Percentiles rank a stretch among this genome's conserved stretches.
Conservation (phyloP, 2,329 filamentous ascomycete species). For the Ceratocystiopsis sp. region DNA sequence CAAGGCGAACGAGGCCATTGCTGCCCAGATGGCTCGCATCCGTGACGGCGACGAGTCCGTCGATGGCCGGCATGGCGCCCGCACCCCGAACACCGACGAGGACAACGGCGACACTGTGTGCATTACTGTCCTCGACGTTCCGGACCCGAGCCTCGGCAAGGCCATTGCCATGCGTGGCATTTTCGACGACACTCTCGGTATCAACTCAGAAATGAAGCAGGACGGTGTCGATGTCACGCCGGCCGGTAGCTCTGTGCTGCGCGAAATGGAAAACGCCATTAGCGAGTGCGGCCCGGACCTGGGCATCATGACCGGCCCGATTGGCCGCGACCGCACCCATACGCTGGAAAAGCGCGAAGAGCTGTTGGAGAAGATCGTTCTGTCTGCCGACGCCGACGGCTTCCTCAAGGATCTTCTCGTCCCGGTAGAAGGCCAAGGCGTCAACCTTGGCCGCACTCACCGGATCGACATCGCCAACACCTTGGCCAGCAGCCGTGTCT, state of each 20-base stretch:
- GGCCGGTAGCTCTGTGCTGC: constrained; percentile 64
- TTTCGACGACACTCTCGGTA: constrained; percentile 83
- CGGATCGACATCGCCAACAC: constrained; percentile 62
- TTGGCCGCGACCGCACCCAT: constrained; percentile 56
- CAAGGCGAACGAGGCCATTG: constrained; percentile 76
- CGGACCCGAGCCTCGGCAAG: constrained; percentile 64
- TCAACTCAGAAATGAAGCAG: constrained; percentile 94
- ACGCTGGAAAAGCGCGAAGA: constrained; percentile 68
- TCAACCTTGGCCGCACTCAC: constrained; percentile 59
- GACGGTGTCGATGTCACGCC: constrained; percentile 67
- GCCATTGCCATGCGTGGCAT: constrained; percentile 77
- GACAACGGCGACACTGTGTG: constrained; percentile 71
- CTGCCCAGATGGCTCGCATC: constrained; percentile 51
- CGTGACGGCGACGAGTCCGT: constrained; percentile 50
- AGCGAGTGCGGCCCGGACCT: constrained; percentile 61
- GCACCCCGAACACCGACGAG: constrained; percentile 51
- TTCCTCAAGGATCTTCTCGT: constrained; percentile 73
- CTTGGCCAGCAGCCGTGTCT: constrained; percentile 71
- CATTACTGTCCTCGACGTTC: constrained; percentile 76
- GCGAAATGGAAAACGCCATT: constrained; percentile 75
- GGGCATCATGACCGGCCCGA: constrained; percentile 51
- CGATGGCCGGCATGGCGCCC: constrained; percentile 38
- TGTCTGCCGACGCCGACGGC: constrained; percentile 64
- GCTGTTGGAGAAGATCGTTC: constrained; percentile 70
- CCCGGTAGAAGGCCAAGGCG: constrained; percentile 59